Evolutionary conservation across 805 yeast species (phyloP), one percentile per base, ranked within the genome.

Genomic region (Ogataea degrootiae): DNA sequence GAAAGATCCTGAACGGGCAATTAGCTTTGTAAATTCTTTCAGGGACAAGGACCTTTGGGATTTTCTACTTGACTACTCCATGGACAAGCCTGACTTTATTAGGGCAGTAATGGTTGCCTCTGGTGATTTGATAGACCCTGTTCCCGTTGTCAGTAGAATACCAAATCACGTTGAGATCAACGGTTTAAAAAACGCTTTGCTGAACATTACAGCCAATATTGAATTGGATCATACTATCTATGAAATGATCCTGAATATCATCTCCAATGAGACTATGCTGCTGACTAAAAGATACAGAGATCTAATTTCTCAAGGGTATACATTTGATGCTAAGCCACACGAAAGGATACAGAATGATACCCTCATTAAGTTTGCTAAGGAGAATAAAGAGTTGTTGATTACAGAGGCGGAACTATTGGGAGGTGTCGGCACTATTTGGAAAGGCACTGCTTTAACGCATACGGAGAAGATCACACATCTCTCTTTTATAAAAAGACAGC

Each of bases 11-110:
- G 76, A 77, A 37, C 73, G 78, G 53, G 98, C 98, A 0, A 85
- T 94, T 22, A 75, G 74, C 16, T 94, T 90, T 72, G 94, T 91
- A 1, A 76, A 73, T 43, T 74, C 74, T 11, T 74, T 79, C 49
- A 80, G 82, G 43, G 95, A 89, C 56, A 65, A 71, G 21, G 95
- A 87, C n/a, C 68, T 89, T 11, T 90, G 97, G 96, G 81, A 81
- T 38, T 80, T 82, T 41, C 71, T 92, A 51, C 67, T 92, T 11
- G 82, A 79, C 19, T 80, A 82, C 61, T 82, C 96, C 19, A 74
- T 83, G 69, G 73, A 75, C 37, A 81, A 81, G 53, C 94, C 97
- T 0, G 72, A 72, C n/a, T 90, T 88, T 59, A 83, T 92, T 39
- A 79, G 80, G 50, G 85, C 86, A 6, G 69, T 92, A 42, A 74